Conservation (phyloP, 139 green algal genomes). For the Chlorella vulgaris region DNA sequence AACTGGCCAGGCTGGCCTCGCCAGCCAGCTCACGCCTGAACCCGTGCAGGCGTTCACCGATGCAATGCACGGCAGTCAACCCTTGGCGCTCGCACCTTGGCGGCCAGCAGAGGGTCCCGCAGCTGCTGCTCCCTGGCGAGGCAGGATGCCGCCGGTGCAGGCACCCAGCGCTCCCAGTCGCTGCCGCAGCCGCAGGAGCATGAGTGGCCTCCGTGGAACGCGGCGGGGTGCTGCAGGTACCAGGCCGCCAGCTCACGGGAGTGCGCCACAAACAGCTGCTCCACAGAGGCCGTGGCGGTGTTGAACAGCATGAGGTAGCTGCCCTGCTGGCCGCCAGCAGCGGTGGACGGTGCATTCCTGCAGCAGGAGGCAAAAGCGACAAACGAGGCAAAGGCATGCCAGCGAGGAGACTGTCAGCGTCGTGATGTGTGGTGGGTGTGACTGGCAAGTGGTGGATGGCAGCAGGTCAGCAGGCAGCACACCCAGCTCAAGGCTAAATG, state of each 20-base stretch:
- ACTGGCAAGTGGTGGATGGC: too few relatives aligned
- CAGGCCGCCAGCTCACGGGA: constrained; percentile 18
- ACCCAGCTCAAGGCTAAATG: too few relatives aligned
- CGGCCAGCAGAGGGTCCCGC: neutral
- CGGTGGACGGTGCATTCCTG: neutral
- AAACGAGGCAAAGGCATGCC: neutral
- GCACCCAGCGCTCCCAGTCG: constrained; percentile 31
- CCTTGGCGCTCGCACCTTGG: neutral
- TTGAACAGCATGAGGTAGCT: constrained; percentile 40
- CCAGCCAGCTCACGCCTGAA: neutral
- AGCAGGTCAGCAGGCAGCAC: neutral
- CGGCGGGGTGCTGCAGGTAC: constrained; percentile 19
- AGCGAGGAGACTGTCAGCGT: neutral
- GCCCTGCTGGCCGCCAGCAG: neutral
- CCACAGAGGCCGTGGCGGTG: neutral
- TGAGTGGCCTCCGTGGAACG: neutral
- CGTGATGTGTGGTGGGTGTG: too few relatives aligned
- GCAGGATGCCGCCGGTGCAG: neutral
- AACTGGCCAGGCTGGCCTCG: neutral
- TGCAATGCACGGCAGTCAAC: neutral
- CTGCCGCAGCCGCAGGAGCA: constrained; percentile 1
- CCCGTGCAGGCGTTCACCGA: neutral
- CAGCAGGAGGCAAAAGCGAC: too few relatives aligned
- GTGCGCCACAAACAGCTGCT: constrained; percentile 25
- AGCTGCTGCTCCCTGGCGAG: neutral